Base-by-base conservation (phyloP, 208 protist species). In the Acanthamoeba castellanii region DNA sequence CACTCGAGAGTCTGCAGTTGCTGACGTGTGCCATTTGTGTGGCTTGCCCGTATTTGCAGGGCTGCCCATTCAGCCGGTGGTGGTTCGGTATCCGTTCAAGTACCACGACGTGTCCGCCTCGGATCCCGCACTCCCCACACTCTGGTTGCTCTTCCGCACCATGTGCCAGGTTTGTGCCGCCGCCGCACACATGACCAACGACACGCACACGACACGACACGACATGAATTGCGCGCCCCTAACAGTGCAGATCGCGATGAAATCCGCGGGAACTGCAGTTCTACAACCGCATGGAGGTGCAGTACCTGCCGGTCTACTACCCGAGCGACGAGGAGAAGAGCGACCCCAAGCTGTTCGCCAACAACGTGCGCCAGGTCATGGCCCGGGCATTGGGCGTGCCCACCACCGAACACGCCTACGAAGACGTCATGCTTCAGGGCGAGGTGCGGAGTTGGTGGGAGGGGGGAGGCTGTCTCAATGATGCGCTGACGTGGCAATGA, bases 271-370 rank as follows among this genome's bases (percentile, higher is more conserved):
- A 42, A n/a, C n/a, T n/a, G 22, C 66, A 72, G 66, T 57, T 90
- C 50, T 68, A 57, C 82, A 90, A 90, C 55, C 27, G 34, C 55
- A 7, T 90, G 50, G 82, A 90, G 52, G 82, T 90, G 52, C 52
- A 32, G 20, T 90, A 90, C 34, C 42, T 90, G 45, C 82, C 82
- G 18, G 50, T 90, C n/a, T 90, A 90, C 34, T 45, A 45, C 30
- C 82, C 82, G 27, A 68, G 52, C 37, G 52, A 57, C 25, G 82
- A 90, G 52, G 82, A 90, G 82, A 90, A 90, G 82, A 66, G 11
- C 30, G 30, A 90, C 52, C 82, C 82, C 37, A 32, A 68, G 34
- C 34, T 90, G 13, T 90, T 68, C 55, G 82, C 82, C 25, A 57
- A 57, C n/a, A 90, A 90, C 52, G 82, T 90, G 50, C 45, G 82